Conservation (phyloP, 2,329 filamentous ascomycete species). For the Cytospora paraplurivora region DNA sequence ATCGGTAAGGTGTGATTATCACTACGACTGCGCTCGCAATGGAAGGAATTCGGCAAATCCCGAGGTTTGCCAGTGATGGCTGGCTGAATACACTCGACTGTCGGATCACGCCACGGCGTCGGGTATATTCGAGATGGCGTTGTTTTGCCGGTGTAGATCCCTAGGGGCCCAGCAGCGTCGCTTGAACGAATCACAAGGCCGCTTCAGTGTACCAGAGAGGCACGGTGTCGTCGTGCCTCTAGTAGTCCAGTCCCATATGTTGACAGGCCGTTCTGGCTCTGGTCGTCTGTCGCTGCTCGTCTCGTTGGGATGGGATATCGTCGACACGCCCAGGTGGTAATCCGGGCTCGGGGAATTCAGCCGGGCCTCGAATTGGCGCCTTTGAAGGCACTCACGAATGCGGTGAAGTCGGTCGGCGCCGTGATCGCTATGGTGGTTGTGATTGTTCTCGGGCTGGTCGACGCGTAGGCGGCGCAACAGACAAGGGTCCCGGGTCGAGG, state of each 20-base stretch:
- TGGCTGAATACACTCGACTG: neutral
- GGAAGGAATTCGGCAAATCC: neutral
- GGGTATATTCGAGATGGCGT: neutral
- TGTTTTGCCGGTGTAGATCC: neutral
- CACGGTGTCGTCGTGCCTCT: neutral
- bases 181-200: neutral
- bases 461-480: conserved; percentile 20
- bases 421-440: conserved; percentile 9
- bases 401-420: neutral
- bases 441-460: conserved; percentile 8
- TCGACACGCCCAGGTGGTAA: neutral
- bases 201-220: no score
- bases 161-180: neutral
- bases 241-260: neutral
- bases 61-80: neutral
- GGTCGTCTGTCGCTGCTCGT: neutral
- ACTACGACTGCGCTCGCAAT: neutral
- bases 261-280: neutral
- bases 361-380: neutral
- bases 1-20: neutral
- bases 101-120: conserved; percentile 12
- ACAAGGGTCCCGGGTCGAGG: conserved; percentile 23
- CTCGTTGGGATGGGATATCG: neutral
- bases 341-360: neutral
- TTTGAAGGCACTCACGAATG: neutral